phyloP scores from a whole-genome alignment of 2,329 filamentous ascomycete genomes.

The Fusarium zealandicum region DNA sequence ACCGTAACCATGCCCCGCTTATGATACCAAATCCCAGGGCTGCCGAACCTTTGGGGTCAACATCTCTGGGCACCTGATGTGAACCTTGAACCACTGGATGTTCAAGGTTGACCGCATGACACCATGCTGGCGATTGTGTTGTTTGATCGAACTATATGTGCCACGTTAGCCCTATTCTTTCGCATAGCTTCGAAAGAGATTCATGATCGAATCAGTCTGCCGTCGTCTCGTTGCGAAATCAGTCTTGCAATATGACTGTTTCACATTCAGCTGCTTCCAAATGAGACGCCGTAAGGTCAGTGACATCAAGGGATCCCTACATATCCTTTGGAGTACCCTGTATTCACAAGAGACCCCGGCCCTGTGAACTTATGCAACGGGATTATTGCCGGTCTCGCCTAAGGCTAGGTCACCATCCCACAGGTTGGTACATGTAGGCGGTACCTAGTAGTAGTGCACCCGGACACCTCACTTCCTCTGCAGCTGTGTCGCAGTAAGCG shows the following conservation, averaged over 20 bases:
- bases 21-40: constrained; percentile 29
- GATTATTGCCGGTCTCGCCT: constrained; percentile 36
- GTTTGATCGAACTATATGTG: not conserved
- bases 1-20: constrained; percentile 19
- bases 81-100: constrained; percentile 7
- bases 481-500: constrained; percentile 9
- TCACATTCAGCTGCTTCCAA: constrained; percentile 35
- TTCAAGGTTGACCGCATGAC: constrained; percentile 2
- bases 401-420: constrained; percentile 23
- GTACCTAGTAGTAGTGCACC: not conserved
- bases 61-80: constrained; percentile 16
- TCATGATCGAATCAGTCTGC: not conserved
- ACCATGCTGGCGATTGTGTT: constrained; percentile 1
- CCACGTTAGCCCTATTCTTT: not conserved
- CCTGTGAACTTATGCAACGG: constrained; percentile 32
- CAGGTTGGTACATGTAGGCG: constrained; percentile 18
- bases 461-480: not conserved
- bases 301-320: constrained; percentile 23
- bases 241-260: constrained; percentile 22
- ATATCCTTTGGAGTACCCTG: constrained; percentile 7
- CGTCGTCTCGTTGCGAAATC: constrained; percentile 6
- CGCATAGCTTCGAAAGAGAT: not conserved
- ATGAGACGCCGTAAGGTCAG: constrained; percentile 29
- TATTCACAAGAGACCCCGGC: constrained; percentile 17
- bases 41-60: constrained; percentile 21